phyloP scores from a whole-genome alignment of 2,329 filamentous ascomycete species.

The Geoglossum cookeanum region DNA sequence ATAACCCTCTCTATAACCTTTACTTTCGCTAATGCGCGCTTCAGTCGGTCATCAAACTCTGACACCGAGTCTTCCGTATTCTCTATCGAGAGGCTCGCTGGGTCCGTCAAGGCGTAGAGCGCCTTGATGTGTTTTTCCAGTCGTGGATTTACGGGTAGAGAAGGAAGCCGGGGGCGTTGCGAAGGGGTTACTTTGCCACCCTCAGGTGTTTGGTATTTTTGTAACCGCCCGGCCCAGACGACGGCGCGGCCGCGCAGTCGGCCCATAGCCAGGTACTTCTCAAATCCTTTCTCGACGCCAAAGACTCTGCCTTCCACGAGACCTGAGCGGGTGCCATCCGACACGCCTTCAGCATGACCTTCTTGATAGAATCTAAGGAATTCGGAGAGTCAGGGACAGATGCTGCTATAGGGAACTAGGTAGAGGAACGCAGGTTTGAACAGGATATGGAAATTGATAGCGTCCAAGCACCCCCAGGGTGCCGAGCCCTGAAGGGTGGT shows the following conservation, averaged over 20 bases:
- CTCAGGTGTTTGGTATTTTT: constrained; percentile 9
- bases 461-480: no score
- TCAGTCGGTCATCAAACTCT: constrained; percentile 78
- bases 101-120: constrained; percentile 61
- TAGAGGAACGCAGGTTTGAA: background rate
- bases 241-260: constrained; percentile 57
- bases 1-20: constrained; percentile 66
- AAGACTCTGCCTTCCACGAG: constrained; percentile 77
- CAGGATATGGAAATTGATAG: background rate
- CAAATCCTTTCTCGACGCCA: constrained; percentile 80
- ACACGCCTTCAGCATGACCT: constrained; percentile 56
- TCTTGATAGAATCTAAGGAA: constrained; percentile 49
- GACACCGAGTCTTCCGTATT: constrained; percentile 81
- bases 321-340: constrained; percentile 60
- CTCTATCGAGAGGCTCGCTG: constrained; percentile 53
- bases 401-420: background rate
- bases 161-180: constrained; percentile 21
- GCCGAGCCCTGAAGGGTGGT: background rate
- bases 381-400: background rate
- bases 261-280: constrained; percentile 74
- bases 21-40: constrained; percentile 62
- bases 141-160: constrained; percentile 37
- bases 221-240: constrained; percentile 65
- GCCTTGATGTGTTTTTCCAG: constrained; percentile 58
- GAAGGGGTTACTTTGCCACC: background rate